phyloP scores from a whole-genome alignment of 179 eudicot genomes.

The Beta lomatogona region DNA sequence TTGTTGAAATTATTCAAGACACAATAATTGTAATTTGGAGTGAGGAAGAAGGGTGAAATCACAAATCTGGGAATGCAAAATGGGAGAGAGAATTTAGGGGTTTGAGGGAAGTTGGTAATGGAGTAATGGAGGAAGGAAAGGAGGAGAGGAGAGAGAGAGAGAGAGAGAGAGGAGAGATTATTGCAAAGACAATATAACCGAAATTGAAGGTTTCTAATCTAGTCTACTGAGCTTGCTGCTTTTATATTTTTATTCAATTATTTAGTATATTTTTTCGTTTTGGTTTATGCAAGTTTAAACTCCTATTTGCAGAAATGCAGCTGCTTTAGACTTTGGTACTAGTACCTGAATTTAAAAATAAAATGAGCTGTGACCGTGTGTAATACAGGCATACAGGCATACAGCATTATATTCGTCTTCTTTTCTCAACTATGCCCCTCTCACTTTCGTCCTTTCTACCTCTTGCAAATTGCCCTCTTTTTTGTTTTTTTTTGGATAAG shows the following conservation, averaged over 20 bases:
- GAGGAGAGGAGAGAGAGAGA: background rate
- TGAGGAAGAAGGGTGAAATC: conserved; percentile 18
- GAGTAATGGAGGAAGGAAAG: background rate
- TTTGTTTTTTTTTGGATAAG: background rate
- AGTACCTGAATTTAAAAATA: background rate
- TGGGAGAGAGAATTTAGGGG: conserved; percentile 25
- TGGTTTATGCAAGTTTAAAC: background rate
- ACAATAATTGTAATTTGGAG: background rate
- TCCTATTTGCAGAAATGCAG: background rate
- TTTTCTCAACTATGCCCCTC: background rate
- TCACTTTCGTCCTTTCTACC: background rate
- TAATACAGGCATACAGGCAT: background rate
- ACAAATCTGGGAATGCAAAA: background rate
- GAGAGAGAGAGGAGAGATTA: background rate
- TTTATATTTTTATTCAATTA: background rate
- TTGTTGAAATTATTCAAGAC: background rate
- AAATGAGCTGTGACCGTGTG: conserved; percentile 6
- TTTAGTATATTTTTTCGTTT: too few species aligned
- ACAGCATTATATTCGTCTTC: background rate
- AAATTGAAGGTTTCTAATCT: background rate
- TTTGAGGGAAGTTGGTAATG: conserved; percentile 16
- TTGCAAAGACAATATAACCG: background rate
- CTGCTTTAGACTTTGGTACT: background rate
- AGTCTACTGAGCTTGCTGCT: background rate
- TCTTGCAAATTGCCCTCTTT: background rate